Evolutionary conservation across 306 rosid genomes (phyloP).

Genomic region (Prunus kanzakura): DNA sequence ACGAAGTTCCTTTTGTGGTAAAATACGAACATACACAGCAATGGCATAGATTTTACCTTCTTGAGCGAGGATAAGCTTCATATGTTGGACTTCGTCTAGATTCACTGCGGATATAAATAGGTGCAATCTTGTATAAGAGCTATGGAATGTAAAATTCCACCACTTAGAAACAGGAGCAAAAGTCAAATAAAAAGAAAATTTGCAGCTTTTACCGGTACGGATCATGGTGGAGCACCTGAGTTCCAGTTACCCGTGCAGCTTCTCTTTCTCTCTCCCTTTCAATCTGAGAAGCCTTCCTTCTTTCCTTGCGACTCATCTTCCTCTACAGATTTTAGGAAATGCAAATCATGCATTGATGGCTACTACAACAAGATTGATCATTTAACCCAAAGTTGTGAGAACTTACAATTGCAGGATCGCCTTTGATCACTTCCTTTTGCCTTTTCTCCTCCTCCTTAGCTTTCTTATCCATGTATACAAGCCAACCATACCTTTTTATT

Average conservation of each 20-base stretch:
- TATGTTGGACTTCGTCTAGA: slow-evolving; percentile 91
- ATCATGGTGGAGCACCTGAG: slow-evolving; percentile 79
- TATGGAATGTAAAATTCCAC: slow-evolving; percentile 2
- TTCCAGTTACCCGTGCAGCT: slow-evolving; percentile 63
- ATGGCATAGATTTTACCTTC: slow-evolving; percentile 49
- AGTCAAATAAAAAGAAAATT: slow-evolving; percentile 13
- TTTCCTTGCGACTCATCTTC: slow-evolving; percentile 95
- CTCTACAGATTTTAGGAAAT: slow-evolving; percentile 46
- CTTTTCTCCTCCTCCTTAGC: slow-evolving; percentile 95
- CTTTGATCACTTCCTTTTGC: slow-evolving; percentile 94
- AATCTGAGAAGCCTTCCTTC: slow-evolving; percentile 95
- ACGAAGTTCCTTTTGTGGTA: slow-evolving; percentile 1
- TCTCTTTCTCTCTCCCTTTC: slow-evolving; percentile 98
- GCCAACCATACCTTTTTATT: slow-evolving; percentile 94
- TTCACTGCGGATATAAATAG: slow-evolving; percentile 58
- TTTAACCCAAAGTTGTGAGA: slow-evolving; percentile 5
- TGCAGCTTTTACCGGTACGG: slow-evolving; percentile 76
- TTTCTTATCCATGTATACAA: slow-evolving; percentile 95
- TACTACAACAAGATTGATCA: slow-evolving; percentile 5
- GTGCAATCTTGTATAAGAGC: slow-evolving; percentile 15
- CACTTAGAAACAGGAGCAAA: slow-evolving; percentile 15
- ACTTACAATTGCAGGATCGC: slow-evolving; percentile 97
- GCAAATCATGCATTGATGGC: slow-evolving; percentile 1
- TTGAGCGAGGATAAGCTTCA: slow-evolving; percentile 92
- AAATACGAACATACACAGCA: slow-evolving; percentile 9